Base-by-base conservation (phyloP, 768 basidiomycete species). In the Boletus rufocinnamomeus region DNA sequence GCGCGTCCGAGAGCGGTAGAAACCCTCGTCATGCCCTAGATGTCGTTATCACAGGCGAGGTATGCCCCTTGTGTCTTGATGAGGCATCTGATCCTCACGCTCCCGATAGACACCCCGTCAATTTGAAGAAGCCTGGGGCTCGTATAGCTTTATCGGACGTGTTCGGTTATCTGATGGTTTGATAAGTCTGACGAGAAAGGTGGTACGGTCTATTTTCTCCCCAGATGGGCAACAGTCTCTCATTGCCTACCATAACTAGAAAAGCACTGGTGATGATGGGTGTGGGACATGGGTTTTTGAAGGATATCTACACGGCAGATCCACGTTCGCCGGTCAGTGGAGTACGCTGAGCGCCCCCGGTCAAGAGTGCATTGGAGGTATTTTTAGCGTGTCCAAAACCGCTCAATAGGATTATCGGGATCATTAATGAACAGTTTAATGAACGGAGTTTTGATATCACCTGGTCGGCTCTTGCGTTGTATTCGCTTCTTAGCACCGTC, bases 121-220 rank as follows among this genome's bases (percentile, higher is more conserved):
- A 48, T 82, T 84, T 54, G 84, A 84, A 58, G 74, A 76, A 40
- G 84, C 85, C 9, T 91, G 89, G 87, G 86, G 84, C 6, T 82
- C 83, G 13, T 89, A 82, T 70, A 79, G 69, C 57, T 84, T 86
- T 66, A 75, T 76, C 13, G 89, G 89, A 50, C 75, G 82, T 27
- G 77, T 89, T 46, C 75, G 81, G 35, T 59, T 74, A 28, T 75
- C 75, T 40, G 83, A 88, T 67, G 89, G 88, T 19, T 70, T 77
- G 63, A 80, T 91, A 60, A 75, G 77, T 49, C 74, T 90, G 68
- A 81, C 80, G 69, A 80, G 88, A 67, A 79, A 83, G 72, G 82
- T 85, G 63, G 86, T 88, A 64, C 60, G 82, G 59, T 52, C 35
- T 53, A 56, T 61, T 49, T 52, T 64, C 40, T 56, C 52, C 35